Evolutionary conservation across 1,284 basidiomycete genomes (phyloP), one percentile per base, ranked within the genome.

Genomic region (Pyrrhoderma noxium): DNA sequence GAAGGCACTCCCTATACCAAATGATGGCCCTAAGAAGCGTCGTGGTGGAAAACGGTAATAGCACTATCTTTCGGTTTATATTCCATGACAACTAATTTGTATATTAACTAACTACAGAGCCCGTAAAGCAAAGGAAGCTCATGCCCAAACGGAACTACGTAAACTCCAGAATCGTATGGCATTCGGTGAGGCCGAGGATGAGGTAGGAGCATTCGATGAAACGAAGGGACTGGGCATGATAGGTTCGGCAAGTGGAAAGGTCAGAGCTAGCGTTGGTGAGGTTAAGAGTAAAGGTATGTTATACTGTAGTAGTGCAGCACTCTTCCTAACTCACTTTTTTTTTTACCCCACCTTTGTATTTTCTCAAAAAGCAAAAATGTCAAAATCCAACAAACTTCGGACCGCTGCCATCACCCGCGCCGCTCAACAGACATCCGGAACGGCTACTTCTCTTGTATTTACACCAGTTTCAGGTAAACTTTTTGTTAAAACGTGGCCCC

Each of bases 221-320:
- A 93, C 91, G 9, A 89, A 93, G 69, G 96, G 96, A 3, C 69
- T 99, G 64, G 96, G 96, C 57, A 98, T 99, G 93, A 91, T 98
- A 57, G 92, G 92, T 42, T 77, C 75, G 47, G 72, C 80, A 16
- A 85, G 84, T 14, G 95, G 95, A 27, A 90, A 89, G 67, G 85
- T 99, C 43, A 77, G 95, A 51, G 93, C 92, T 8, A 84, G 84
- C 46, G 68, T 79, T 43, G 92, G 85, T 52, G 93, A 98, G 65
- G 77, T 87, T 25, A 89, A 90, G 71, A 92, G 82, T 68, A 84
- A 87, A 73, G 90, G 90, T 91, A 57, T 55, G 79, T 69, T 35
- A 27, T 14, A 22, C n/a, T n/a, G n/a, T n/a, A n/a, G n/a, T n/a
- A n/a, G n/a, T 37, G 35, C 35, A 37, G 9, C n/a, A n/a, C 16